Evolutionary conservation across 306 rosid species (phyloP).

Genomic region (Begonia masoniana): DNA sequence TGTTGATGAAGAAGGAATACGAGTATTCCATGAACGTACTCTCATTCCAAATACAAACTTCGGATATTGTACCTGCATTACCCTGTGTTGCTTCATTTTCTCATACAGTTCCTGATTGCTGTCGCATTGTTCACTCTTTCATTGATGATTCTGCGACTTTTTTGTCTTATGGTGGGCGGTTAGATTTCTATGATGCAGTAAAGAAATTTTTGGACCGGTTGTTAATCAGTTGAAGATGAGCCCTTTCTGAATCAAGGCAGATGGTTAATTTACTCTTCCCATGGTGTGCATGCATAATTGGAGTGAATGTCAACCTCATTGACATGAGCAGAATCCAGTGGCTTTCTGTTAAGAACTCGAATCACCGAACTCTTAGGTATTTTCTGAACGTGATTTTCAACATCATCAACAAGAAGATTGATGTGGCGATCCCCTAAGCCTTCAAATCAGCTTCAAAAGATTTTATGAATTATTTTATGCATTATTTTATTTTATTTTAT

Average conservation of each 20-base stretch:
- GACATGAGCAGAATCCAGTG: too few relatives aligned
- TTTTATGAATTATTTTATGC: too few relatives aligned
- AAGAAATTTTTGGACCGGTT: constrained; percentile 85
- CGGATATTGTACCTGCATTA: constrained; percentile 79
- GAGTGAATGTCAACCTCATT: too few relatives aligned
- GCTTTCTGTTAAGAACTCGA: too few relatives aligned
- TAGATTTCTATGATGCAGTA: constrained; percentile 83
- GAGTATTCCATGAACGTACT: constrained; percentile 97
- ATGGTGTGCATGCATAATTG: too few relatives aligned
- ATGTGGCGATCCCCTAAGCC: too few relatives aligned
- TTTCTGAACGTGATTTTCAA: too few relatives aligned
- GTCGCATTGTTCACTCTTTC: constrained; percentile 90
- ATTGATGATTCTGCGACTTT: constrained; percentile 94
- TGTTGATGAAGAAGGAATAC: constrained; percentile 96
- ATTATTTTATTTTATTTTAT: too few relatives aligned
- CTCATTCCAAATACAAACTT: constrained; percentile 82
- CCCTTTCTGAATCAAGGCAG: constrained; percentile 75
- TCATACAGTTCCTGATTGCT: constrained; percentile 88
- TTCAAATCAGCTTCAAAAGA: too few relatives aligned
- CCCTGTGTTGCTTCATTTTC: constrained; percentile 89
- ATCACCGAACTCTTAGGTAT: too few relatives aligned
- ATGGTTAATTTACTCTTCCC: constrained; percentile 48
- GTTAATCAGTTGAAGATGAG: constrained; percentile 48
- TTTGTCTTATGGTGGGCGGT: constrained; percentile 94
- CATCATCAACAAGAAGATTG: too few relatives aligned